phyloP scores from a whole-genome alignment of 306 rosid species.

The Trifolium fragiferum region DNA sequence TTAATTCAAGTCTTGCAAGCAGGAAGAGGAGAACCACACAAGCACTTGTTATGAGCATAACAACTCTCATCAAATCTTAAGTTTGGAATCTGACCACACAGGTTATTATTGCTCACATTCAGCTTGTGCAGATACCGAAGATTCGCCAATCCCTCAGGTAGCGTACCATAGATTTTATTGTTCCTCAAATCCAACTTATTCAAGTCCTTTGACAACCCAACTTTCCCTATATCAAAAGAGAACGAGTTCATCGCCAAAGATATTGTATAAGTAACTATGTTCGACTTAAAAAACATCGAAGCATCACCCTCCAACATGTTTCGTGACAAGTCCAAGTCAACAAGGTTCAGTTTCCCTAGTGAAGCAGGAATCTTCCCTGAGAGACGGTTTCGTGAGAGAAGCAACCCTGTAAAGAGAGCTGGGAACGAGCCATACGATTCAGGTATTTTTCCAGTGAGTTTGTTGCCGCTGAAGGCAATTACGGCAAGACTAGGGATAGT shows the following conservation, averaged over 20 bases:
- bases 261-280: not conserved
- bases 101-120: constrained; percentile 17
- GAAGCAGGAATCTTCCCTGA: constrained; percentile 2
- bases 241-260: not conserved
- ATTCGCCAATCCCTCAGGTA: not conserved
- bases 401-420: not conserved
- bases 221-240: constrained; percentile 15
- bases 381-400: constrained; percentile 12
- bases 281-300: constrained; percentile 18
- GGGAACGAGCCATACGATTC: constrained; percentile 8
- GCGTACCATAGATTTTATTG: constrained; percentile 18
- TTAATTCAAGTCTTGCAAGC: not conserved
- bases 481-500: constrained; percentile 38
- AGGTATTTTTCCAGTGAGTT: not conserved
- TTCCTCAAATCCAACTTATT: constrained; percentile 5
- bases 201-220: not conserved
- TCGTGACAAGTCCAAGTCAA: not conserved
- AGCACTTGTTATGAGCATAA: constrained; percentile 31
- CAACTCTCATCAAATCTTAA: not conserved
- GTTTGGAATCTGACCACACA: constrained; percentile 33
- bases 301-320: constrained; percentile 17
- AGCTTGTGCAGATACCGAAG: not conserved
- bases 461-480: not conserved
- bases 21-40: constrained; percentile 38
- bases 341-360: not conserved